These are phyloP conservation scores for Trametes cinnabarina DNA, from an alignment of 768 basidiomycete species.

Conservation along the genomic window DNA sequence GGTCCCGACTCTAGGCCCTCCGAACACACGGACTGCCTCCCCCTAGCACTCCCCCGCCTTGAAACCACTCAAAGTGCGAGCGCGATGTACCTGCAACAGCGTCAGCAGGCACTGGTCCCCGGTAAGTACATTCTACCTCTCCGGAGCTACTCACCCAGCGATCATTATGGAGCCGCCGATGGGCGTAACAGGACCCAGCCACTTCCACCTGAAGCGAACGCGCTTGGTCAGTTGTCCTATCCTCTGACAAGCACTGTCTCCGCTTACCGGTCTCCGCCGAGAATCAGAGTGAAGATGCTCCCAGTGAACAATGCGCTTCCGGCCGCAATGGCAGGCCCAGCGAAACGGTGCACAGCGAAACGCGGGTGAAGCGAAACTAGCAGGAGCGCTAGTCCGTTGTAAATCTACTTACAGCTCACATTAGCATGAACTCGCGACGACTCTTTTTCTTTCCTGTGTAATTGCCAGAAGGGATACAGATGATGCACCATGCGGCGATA, in stretches of 20 bases:
- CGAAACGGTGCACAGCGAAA: conserved; percentile 58
- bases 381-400: conserved; percentile 67
- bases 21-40: neutral
- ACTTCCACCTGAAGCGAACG: conserved; percentile 37
- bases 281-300: conserved; percentile 54
- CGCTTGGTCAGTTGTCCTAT: neutral
- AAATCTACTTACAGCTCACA: conserved; percentile 41
- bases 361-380: conserved; percentile 60
- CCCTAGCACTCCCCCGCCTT: neutral
- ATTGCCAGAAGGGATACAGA: too few relatives aligned
- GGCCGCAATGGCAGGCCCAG: conserved; percentile 61
- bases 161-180: conserved; percentile 64
- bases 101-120: neutral
- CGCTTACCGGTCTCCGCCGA: conserved; percentile 45
- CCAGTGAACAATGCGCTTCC: conserved; percentile 63
- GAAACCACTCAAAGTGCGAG: conserved; percentile 40
- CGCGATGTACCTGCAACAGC: conserved; percentile 47
- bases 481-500: too few relatives aligned
- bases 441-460: neutral
- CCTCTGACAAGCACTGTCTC: neutral
- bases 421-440: neutral
- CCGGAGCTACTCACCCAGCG: conserved; percentile 50
- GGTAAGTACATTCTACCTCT: neutral
- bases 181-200: conserved; percentile 66
- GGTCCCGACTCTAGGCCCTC: neutral